A percentile compares a stretch with the other conserved stretches of the same genome.
These are phyloP conservation scores for Apiotrichum siamense DNA, from an alignment of 1,284 basidiomycete species.

Conservation along the genomic window DNA sequence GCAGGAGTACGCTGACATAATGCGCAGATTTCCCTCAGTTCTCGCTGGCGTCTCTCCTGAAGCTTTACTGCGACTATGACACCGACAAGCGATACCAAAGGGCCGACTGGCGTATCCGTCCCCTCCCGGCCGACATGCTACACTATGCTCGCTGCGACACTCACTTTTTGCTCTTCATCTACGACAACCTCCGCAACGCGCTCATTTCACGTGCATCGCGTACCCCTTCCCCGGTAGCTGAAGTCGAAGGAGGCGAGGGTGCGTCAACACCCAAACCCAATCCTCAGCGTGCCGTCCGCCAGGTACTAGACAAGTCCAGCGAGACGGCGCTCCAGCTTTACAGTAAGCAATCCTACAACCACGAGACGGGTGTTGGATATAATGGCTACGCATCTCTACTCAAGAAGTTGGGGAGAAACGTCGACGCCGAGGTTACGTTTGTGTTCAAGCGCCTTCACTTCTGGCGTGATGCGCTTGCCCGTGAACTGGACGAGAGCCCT, in stretches of 20 bases:
- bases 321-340: slow-evolving; percentile 67
- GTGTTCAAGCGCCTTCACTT: slow-evolving; percentile 71
- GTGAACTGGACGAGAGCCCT: slow-evolving; percentile 81
- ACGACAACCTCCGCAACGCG: slow-evolving; percentile 83
- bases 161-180: slow-evolving; percentile 87
- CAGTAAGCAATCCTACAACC: slow-evolving; percentile 63
- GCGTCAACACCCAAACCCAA: slow-evolving; percentile 18
- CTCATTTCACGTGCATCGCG: slow-evolving; percentile 56
- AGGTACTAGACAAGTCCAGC: slow-evolving; percentile 62
- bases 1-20: not conserved
- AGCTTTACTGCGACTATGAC: slow-evolving; percentile 83
- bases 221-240: slow-evolving; percentile 25
- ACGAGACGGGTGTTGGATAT: slow-evolving; percentile 57
- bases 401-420: slow-evolving; percentile 67
- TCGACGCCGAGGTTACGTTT: slow-evolving; percentile 51
- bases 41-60: slow-evolving; percentile 75
- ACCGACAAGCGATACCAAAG: slow-evolving; percentile 94
- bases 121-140: slow-evolving; percentile 81
- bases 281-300: slow-evolving; percentile 39
- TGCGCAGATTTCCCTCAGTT: slow-evolving; percentile 69
- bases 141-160: slow-evolving; percentile 92
- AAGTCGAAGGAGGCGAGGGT: slow-evolving; percentile 5
- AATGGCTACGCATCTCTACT: slow-evolving; percentile 70
- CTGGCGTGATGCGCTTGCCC: slow-evolving; percentile 77
- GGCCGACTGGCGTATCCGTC: slow-evolving; percentile 94